Conservation (phyloP, 768 basidiomycete genomes). For the Suillus discolor region DNA sequence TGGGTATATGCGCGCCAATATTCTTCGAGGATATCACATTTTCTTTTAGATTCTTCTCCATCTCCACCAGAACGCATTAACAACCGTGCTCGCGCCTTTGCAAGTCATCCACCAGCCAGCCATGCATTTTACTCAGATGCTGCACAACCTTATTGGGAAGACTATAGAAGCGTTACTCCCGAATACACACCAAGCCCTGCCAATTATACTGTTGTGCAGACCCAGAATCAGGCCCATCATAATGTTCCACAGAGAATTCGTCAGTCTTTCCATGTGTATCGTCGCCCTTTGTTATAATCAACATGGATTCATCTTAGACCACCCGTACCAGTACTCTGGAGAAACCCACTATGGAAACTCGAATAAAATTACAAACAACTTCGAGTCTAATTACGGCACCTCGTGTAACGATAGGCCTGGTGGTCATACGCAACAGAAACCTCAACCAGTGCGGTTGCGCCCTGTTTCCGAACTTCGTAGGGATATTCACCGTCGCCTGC, state of each 20-base stretch:
- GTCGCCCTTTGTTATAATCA: background rate
- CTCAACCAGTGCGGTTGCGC: constrained; percentile 54
- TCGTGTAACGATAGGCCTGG: background rate
- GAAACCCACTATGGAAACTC: background rate
- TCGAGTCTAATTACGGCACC: background rate
- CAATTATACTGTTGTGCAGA: background rate
- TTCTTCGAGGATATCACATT: constrained; percentile 19
- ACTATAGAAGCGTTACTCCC: background rate
- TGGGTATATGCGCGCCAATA: constrained; percentile 29
- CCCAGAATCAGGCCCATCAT: background rate
- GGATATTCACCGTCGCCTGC: constrained; percentile 20
- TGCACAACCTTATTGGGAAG: background rate
- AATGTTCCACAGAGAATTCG: background rate
- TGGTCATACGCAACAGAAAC: constrained; percentile 34
- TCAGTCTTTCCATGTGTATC: background rate
- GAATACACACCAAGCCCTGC: background rate
- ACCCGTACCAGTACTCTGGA: background rate
- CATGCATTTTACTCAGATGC: background rate
- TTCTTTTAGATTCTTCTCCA: constrained; percentile 36
- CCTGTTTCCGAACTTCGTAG: constrained; percentile 76
- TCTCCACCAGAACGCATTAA: constrained; percentile 33
- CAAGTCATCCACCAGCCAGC: background rate
- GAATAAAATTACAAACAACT: background rate
- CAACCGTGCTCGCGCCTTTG: background rate
- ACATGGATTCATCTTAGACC: background rate